Conservation (phyloP, 2,329 filamentous ascomycete species). For the Apiospora marii region DNA sequence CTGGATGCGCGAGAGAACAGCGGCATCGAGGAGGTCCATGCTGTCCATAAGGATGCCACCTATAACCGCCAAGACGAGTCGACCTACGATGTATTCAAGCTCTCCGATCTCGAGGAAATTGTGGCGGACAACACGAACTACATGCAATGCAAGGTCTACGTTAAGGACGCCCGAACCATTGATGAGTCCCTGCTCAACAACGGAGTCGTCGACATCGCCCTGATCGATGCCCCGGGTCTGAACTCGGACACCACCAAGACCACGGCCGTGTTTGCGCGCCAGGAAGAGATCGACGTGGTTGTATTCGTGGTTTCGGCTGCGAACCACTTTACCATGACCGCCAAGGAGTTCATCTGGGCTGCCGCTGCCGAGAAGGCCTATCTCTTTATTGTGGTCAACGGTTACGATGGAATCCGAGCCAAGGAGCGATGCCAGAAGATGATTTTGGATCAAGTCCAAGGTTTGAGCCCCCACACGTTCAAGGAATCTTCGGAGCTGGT, state of each 20-base stretch:
- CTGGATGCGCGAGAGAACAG: constrained; percentile 90
- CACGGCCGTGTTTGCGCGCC: constrained; percentile 93
- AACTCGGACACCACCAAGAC: constrained; percentile 98
- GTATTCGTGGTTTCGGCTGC: constrained; percentile 98
- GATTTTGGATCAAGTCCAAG: constrained; percentile 88
- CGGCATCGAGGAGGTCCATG: constrained; percentile 93
- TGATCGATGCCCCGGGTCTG: constrained; percentile 95
- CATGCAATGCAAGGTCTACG: constrained; percentile 95
- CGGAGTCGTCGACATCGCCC: constrained; percentile 94
- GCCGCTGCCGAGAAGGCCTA: constrained; percentile 97
- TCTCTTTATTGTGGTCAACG: constrained; percentile 98
- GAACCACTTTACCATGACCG: constrained; percentile 96
- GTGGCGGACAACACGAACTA: constrained; percentile 90
- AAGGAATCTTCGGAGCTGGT: constrained; percentile 94
- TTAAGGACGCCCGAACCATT: constrained; percentile 86
- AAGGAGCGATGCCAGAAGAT: constrained; percentile 90
- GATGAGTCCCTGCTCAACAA: constrained; percentile 97
- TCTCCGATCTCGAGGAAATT: constrained; percentile 84
- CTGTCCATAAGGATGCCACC: constrained; percentile 79
- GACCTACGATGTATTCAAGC: constrained; percentile 86
- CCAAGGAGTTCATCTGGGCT: constrained; percentile 97
- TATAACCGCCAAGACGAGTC: constrained; percentile 94
- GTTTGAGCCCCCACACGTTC: constrained; percentile 89
- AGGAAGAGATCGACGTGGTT: constrained; percentile 98
- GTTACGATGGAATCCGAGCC: constrained; percentile 92